Percentiles rank a stretch among this genome's conserved stretches.
Conservation (phyloP, 208 protist genomes). For the Trichomonas vaginalis region DNA sequence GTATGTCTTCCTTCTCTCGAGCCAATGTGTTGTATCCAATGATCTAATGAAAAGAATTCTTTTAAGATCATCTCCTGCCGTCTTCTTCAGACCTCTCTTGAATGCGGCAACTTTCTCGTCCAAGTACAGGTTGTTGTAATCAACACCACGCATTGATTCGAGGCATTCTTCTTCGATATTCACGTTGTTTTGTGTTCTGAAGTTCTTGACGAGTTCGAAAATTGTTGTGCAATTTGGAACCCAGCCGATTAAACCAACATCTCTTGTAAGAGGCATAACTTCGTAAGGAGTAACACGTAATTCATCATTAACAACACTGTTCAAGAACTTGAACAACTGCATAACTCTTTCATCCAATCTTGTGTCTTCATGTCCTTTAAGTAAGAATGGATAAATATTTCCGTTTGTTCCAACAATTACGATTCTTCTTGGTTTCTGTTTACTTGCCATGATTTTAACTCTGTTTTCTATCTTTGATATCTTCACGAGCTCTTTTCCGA, state of each 20-base stretch:
- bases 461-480: neutral
- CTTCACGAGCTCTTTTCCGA: neutral
- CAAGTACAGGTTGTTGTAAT: neutral
- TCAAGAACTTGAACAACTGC: neutral
- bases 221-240: neutral
- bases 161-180: neutral
- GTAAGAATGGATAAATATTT: neutral
- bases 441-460: neutral
- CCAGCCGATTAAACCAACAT: neutral
- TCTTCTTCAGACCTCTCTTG: neutral
- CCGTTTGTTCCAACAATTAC: neutral
- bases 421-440: neutral
- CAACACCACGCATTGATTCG: neutral
- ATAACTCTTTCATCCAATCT: neutral
- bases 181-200: neutral
- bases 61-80: neutral
- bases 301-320: neutral
- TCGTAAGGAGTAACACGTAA: neutral
- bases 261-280: neutral
- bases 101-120: neutral
- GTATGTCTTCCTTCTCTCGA: neutral
- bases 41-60: neutral
- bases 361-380: constrained; percentile 7
- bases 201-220: neutral
- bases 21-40: neutral